Evolutionary conservation across 805 yeast species (phyloP), one percentile per base, ranked within the genome.

Genomic region (Yarrowia porcina): DNA sequence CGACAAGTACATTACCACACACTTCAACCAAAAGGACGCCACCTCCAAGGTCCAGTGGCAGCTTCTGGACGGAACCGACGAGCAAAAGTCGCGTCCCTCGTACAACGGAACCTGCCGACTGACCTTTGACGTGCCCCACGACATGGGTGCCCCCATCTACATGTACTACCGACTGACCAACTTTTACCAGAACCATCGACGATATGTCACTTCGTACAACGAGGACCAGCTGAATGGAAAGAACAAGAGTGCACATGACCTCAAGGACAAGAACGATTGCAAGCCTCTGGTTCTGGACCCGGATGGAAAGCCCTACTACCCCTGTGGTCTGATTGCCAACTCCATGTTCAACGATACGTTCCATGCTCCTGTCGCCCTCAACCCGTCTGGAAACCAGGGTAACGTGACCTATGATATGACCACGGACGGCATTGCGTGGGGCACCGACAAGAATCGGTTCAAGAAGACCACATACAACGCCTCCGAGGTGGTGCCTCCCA

Each of bases 321-420:
- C 99, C 17, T 94, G 98, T 77, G 99, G 99, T 0, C 80, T 93
- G 57, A 90, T 93, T 67, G 96, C 98, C 60, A 93, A 93, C 75
- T 90, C 97, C 0, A 75, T 83, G 74, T 93, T 94, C 80, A 93
- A 93, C 74, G 99, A 93, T 71, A 84, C 97, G 3, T 86, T 89
- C 70, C 76, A 82, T 8, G 75, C 79, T 17, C 87, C 86, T 4
- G 74, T 78, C 28, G 64, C 49, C 74, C 73, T 63, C 21, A 66
- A 68, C 64, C 67, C 72, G 20, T 71, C 74, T 33, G 75, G 72
- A 30, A 66, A 68, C 23, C 44, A 54, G 71, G 61, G 63, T 15
- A 69, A 71, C 52, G 64, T 57, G 20, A 69, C 74, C 11, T 81
- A 76, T 69, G 41, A 41, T n/a, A 73, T 83, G 75, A 77, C 83